Conservation (phyloP, 1,284 basidiomycete genomes). For the Ceratobasidium sp. region DNA sequence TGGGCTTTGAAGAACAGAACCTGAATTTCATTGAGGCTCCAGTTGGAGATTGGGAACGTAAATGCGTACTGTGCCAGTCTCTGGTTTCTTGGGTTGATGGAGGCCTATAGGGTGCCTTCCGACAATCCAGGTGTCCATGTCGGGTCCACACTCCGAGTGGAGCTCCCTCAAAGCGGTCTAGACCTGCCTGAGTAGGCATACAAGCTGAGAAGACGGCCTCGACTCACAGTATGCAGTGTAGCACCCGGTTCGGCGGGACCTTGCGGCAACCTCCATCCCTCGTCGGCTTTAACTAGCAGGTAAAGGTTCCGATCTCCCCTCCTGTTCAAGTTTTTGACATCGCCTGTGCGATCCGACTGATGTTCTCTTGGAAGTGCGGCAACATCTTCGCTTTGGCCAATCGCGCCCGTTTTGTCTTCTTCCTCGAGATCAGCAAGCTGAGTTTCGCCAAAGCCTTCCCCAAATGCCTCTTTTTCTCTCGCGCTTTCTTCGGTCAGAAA, state of each 20-base stretch:
- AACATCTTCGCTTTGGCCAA: constrained; percentile 56
- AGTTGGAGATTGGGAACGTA: neutral
- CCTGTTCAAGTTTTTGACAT: constrained; percentile 80
- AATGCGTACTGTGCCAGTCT: constrained; percentile 9
- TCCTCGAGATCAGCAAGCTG: constrained; percentile 50
- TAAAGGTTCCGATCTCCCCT: constrained; percentile 86
- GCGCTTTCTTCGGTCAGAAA: constrained; percentile 77
- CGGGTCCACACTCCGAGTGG: constrained; percentile 67
- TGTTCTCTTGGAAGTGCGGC: constrained; percentile 66
- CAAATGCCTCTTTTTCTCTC: constrained; percentile 75
- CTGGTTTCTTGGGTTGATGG: constrained; percentile 55
- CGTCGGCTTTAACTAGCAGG: constrained; percentile 69
- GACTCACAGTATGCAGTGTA: constrained; percentile 69
- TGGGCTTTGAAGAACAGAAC: constrained; percentile 85
- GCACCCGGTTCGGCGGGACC: constrained; percentile 68
- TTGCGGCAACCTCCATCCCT: constrained; percentile 84
- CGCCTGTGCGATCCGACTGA: constrained; percentile 65
- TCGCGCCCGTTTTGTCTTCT: constrained; percentile 56
- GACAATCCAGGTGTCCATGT: constrained; percentile 85
- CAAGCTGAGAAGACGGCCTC: neutral
- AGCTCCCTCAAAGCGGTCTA: constrained; percentile 76
- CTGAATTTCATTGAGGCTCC: constrained; percentile 43
- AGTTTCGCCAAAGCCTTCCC: constrained; percentile 52
- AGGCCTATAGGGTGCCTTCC: constrained; percentile 76
- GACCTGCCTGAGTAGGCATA: neutral